Conservation (phyloP, 495 filamentous ascomycete genomes). For the Trichocladium uniseriatum region DNA sequence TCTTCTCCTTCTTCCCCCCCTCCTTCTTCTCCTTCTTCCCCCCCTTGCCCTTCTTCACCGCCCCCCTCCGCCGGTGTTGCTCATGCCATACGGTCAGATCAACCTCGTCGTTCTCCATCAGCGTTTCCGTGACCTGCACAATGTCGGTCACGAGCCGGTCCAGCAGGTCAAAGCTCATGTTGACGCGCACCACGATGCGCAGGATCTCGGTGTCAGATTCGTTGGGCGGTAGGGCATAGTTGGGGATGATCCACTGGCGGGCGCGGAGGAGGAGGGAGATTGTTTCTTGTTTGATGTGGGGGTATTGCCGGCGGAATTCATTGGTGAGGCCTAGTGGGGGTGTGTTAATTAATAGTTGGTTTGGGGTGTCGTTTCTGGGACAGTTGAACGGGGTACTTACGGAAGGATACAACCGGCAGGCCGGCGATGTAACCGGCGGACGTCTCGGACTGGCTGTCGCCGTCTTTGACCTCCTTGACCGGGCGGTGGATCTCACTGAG, state of each 20-base stretch:
- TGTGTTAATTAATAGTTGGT: too few relatives aligned
- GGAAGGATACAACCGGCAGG: slow-evolving; percentile 63
- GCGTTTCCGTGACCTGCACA: slow-evolving; percentile 44
- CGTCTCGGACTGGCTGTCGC: slow-evolving; percentile 33
- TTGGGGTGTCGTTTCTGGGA: too few relatives aligned
- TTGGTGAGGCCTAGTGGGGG: too few relatives aligned
- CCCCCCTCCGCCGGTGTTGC: slow-evolving; percentile 17
- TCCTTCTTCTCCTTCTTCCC: slow-evolving; percentile 20
- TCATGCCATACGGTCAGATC: slow-evolving; percentile 36
- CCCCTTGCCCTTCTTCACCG: slow-evolving; percentile 17
- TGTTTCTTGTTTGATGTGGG: slow-evolving; percentile 56
- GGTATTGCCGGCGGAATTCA: slow-evolving; percentile 51
- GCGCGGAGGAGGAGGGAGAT: slow-evolving; percentile 57
- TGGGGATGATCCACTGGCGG: slow-evolving; percentile 69
- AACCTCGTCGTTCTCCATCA: slow-evolving; percentile 45
- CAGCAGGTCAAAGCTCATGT: slow-evolving; percentile 58
- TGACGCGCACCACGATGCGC: slow-evolving; percentile 59
- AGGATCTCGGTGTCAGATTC: slow-evolving; percentile 58
- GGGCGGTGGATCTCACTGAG: slow-evolving; percentile 60
- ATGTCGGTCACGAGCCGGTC: slow-evolving; percentile 52
- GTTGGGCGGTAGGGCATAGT: slow-evolving; percentile 60
- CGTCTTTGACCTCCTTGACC: background rate
- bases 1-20: slow-evolving; percentile 4
- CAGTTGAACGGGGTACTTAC: too few relatives aligned
- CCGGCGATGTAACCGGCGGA: slow-evolving; percentile 57